Evolutionary conservation across 1,139 yeast genomes (phyloP).

Genomic region (Geotrichum phurueaensis): DNA sequence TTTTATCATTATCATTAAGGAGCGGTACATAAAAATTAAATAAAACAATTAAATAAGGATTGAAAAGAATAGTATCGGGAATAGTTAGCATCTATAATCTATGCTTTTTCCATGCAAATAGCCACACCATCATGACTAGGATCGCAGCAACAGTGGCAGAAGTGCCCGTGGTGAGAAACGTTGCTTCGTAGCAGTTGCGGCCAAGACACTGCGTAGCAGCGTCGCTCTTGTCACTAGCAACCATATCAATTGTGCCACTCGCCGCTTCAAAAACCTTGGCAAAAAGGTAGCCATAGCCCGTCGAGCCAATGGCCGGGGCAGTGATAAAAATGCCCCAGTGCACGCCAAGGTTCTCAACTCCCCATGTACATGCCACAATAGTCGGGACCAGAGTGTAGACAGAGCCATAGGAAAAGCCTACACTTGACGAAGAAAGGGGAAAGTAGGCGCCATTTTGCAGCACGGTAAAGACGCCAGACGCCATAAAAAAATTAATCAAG

Average conservation of each 20-base stretch:
- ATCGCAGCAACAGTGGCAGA: conserved; percentile 1
- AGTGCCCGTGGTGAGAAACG: conserved; percentile 7
- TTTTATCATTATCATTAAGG: neutral
- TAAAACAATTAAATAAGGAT: neutral
- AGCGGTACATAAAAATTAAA: neutral
- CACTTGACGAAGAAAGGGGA: conserved; percentile 44
- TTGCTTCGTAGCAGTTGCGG: conserved; percentile 5
- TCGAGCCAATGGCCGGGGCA: conserved; percentile 85
- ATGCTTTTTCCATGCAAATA: conserved; percentile 11
- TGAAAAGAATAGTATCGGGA: neutral
- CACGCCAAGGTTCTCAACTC: conserved; percentile 81
- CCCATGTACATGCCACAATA: conserved; percentile 78
- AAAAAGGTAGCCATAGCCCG: conserved; percentile 62
- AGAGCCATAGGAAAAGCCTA: conserved; percentile 78
- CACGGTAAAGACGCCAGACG: conserved; percentile 40
- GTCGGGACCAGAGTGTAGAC: conserved; percentile 82
- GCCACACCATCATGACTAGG: conserved; percentile 6
- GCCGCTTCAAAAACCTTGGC: conserved; percentile 56
- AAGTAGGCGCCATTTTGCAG: conserved; percentile 27
- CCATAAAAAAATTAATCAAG: conserved; percentile 27
- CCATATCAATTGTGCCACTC: conserved; percentile 13
- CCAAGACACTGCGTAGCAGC: conserved; percentile 3
- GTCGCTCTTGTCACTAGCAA: conserved; percentile 9
- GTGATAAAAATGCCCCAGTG: conserved; percentile 89
- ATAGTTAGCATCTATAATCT: neutral